phyloP scores from a whole-genome alignment of 2,329 filamentous ascomycete genomes.

The Mycosphaerella sp. region DNA sequence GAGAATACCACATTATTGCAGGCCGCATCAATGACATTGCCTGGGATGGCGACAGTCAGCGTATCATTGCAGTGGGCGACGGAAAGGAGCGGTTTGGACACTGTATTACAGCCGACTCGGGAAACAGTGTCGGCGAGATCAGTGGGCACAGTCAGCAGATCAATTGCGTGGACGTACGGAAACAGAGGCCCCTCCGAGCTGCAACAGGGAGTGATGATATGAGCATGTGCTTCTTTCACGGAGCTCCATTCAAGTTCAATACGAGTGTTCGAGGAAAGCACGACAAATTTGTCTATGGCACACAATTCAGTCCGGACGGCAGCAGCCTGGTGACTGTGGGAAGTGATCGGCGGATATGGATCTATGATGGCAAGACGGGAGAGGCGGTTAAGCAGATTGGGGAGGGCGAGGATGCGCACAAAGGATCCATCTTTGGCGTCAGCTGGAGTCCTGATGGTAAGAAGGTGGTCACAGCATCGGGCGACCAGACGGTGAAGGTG shows the following conservation, averaged over 20 bases:
- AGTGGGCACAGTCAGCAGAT: slow-evolving; percentile 84
- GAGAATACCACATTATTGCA: slow-evolving; percentile 90
- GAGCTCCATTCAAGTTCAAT: slow-evolving; percentile 93
- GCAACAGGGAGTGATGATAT: slow-evolving; percentile 88
- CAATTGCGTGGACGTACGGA: slow-evolving; percentile 83
- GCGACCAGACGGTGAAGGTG: slow-evolving; percentile 87
- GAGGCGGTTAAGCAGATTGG: slow-evolving; percentile 72
- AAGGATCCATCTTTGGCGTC: slow-evolving; percentile 85
- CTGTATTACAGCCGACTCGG: slow-evolving; percentile 91
- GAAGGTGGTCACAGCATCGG: slow-evolving; percentile 82
- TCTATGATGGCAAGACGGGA: slow-evolving; percentile 95
- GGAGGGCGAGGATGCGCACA: slow-evolving; percentile 64
- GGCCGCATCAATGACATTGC: slow-evolving; percentile 94
- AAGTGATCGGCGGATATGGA: slow-evolving; percentile 83
- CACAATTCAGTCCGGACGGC: slow-evolving; percentile 86
- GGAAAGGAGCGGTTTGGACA: slow-evolving; percentile 90
- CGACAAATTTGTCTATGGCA: slow-evolving; percentile 80
- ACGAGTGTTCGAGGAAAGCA: slow-evolving; percentile 72
- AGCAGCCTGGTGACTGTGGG: slow-evolving; percentile 76
- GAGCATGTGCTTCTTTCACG: slow-evolving; percentile 85
- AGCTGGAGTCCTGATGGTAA: slow-evolving; percentile 85
- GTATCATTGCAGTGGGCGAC: slow-evolving; percentile 92
- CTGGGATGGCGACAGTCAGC: slow-evolving; percentile 95
- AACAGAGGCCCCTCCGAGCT: slow-evolving; percentile 83
- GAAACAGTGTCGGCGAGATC: slow-evolving; percentile 93